Evolutionary conservation across 2,329 filamentous ascomycete genomes (phyloP).

Genomic region (Ceratocystis alfenasii): DNA sequence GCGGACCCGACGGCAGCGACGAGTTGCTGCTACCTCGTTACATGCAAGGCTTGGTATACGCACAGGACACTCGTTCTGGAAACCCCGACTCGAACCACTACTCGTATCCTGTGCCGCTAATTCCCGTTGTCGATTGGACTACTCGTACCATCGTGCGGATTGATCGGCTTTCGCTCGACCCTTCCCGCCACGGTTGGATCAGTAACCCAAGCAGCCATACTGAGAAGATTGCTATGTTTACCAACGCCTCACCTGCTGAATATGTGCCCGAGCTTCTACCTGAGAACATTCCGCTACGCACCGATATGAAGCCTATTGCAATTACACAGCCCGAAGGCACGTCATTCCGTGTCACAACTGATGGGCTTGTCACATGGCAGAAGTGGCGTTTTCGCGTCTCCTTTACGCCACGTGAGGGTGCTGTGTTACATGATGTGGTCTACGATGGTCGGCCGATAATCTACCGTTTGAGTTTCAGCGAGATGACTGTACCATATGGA

Average conservation of each 20-base stretch:
- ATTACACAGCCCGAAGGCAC: conserved; percentile 59
- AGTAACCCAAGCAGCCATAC: conserved; percentile 14
- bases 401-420: conserved; percentile 59
- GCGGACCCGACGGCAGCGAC: conserved; percentile 32
- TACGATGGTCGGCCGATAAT: conserved; percentile 55
- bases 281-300: conserved; percentile 31
- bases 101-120: conserved; percentile 47
- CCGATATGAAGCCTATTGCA: conserved; percentile 56
- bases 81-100: conserved; percentile 51
- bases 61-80: conserved; percentile 33
- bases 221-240: conserved; percentile 37
- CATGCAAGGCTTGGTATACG: conserved; percentile 42
- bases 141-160: conserved; percentile 45
- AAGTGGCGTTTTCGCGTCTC: conserved; percentile 59
- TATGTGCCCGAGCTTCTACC: conserved; percentile 42
- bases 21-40: conserved; percentile 29
- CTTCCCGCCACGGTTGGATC: conserved; percentile 34
- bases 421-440: conserved; percentile 56
- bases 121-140: conserved; percentile 46
- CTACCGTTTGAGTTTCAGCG: conserved; percentile 54
- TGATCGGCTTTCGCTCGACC: conserved; percentile 43
- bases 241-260: conserved; percentile 32
- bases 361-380: conserved; percentile 46
- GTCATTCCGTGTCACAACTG: conserved; percentile 46
- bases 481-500: conserved; percentile 59